These are phyloP conservation scores for Psilocybe mexicana DNA, from an alignment of 1,284 basidiomycete genomes.

Conservation along the genomic window DNA sequence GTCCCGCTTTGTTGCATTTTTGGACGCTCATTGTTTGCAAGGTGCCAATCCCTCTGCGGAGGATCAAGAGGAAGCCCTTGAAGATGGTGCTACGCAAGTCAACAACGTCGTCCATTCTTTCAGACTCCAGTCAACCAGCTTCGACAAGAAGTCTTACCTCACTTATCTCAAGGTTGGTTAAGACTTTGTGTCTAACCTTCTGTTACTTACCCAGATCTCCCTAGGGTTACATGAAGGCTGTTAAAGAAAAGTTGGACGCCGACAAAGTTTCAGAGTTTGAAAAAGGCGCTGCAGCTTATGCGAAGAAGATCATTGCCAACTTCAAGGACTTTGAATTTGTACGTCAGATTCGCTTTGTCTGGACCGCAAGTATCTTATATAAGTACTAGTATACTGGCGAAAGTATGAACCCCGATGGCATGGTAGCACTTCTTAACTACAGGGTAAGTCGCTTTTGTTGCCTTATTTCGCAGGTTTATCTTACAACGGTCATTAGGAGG, in stretches of 20 bases:
- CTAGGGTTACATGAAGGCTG: slow-evolving; percentile 50
- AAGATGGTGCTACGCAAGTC: slow-evolving; percentile 74
- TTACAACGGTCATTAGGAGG: slow-evolving; percentile 42
- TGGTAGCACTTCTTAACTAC: slow-evolving; percentile 89
- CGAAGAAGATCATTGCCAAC: slow-evolving; percentile 88
- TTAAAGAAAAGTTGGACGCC: slow-evolving; percentile 59
- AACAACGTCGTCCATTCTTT: slow-evolving; percentile 96
- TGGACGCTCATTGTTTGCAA: slow-evolving; percentile 28
- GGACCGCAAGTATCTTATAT: slow-evolving; percentile 1
- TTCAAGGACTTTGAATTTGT: slow-evolving; percentile 93
- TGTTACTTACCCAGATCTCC: neutral
- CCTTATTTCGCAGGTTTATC: too few relatives aligned
- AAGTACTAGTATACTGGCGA: slow-evolving; percentile 78
- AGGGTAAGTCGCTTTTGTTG: slow-evolving; percentile 46
- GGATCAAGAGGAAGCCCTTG: slow-evolving; percentile 82
- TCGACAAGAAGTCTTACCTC: slow-evolving; percentile 93
- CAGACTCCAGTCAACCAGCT: slow-evolving; percentile 81
- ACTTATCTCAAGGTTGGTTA: slow-evolving; percentile 79
- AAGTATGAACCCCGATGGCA: slow-evolving; percentile 84
- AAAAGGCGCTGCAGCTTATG: slow-evolving; percentile 75
- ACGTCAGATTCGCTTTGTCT: slow-evolving; percentile 26
- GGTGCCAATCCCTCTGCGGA: slow-evolving; percentile 93
- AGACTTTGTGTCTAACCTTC: neutral
- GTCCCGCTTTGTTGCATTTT: slow-evolving; percentile 10
- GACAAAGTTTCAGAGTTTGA: slow-evolving; percentile 83